Conservation (phyloP, 2,329 filamentous ascomycete species). For the Amauroascus verrucosus region DNA sequence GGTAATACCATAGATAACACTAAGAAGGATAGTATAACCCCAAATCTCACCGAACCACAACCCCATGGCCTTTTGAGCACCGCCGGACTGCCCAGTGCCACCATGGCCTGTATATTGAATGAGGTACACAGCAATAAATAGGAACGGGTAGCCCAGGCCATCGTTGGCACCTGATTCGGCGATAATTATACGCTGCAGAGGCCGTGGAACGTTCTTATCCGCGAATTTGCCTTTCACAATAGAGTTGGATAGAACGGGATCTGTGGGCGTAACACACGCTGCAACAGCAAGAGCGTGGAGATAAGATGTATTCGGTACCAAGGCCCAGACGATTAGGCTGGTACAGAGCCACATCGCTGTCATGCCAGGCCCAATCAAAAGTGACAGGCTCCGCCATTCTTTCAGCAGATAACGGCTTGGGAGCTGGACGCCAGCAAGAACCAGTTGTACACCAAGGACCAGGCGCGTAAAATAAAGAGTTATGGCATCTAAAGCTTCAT, state of each 20-base stretch:
- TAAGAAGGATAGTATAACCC: conserved; percentile 72
- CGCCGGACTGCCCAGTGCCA: conserved; percentile 47
- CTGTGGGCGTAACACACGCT: conserved; percentile 84
- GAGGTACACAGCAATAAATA: conserved; percentile 74
- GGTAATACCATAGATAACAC: conserved; percentile 62
- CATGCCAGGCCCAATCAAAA: conserved; percentile 79
- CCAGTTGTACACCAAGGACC: conserved; percentile 80
- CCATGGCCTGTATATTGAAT: conserved; percentile 61
- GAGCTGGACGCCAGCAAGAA: conserved; percentile 77
- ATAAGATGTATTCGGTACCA: conserved; percentile 62
- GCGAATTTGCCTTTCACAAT: conserved; percentile 93
- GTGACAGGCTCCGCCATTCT: conserved; percentile 65
- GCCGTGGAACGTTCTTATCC: conserved; percentile 74
- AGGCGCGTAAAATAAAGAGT: conserved; percentile 78
- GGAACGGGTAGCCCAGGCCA: conserved; percentile 76
- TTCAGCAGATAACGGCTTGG: conserved; percentile 68
- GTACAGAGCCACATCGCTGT: conserved; percentile 74
- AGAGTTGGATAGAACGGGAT: conserved; percentile 75
- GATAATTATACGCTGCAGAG: conserved; percentile 69
- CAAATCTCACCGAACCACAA: conserved; percentile 79
- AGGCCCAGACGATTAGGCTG: conserved; percentile 64
- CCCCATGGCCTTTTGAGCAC: conserved; percentile 57
- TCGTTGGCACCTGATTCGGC: conserved; percentile 84
- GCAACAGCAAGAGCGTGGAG: conserved; percentile 70
- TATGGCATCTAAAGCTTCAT: conserved; percentile 55